These are phyloP conservation scores for Corinectria fuckeliana DNA, from an alignment of 2,329 filamentous ascomycete genomes.

Conservation along the genomic window DNA sequence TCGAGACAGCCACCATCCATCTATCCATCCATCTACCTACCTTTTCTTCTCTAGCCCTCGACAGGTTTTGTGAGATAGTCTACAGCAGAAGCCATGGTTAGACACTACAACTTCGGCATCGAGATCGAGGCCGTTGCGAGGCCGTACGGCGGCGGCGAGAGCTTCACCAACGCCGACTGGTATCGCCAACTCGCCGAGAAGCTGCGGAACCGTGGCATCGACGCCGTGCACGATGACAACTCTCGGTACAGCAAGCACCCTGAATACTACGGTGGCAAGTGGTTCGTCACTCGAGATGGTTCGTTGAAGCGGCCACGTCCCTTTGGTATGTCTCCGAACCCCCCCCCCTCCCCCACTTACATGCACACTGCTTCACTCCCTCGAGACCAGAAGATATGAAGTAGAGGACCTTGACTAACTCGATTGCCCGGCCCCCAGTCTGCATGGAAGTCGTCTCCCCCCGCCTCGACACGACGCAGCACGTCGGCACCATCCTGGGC, in stretches of 20 bases:
- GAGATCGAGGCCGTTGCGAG: constrained; percentile 48
- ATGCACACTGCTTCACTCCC: neutral
- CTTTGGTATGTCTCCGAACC: constrained; percentile 43
- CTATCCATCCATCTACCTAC: neutral
- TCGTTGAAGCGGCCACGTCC: constrained; percentile 47
- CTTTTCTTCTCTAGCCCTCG: neutral
- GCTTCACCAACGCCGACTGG: constrained; percentile 49
- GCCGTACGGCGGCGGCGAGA: constrained; percentile 46
- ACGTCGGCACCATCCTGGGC: constrained; percentile 42
- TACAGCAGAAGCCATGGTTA: constrained; percentile 33
- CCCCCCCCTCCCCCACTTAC: neutral
- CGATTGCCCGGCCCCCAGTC: constrained; percentile 34
- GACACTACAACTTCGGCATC: constrained; percentile 49
- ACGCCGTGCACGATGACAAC: constrained; percentile 46
- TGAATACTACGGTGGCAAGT: constrained; percentile 50
- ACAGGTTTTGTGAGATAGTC: neutral
- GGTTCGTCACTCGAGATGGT: constrained; percentile 50
- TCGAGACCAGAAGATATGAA: neutral
- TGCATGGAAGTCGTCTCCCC: constrained; percentile 52
- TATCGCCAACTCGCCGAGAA: constrained; percentile 49
- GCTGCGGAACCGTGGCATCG: constrained; percentile 46
- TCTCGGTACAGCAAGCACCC: constrained; percentile 50
- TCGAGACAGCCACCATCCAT: neutral
- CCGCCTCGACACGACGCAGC: constrained; percentile 44
- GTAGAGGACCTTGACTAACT: neutral